A percentile compares a stretch with the other conserved stretches of the same genome.
phyloP scores from a whole-genome alignment of 352 stramenopile genomes.

The Phytophthora melonis region DNA sequence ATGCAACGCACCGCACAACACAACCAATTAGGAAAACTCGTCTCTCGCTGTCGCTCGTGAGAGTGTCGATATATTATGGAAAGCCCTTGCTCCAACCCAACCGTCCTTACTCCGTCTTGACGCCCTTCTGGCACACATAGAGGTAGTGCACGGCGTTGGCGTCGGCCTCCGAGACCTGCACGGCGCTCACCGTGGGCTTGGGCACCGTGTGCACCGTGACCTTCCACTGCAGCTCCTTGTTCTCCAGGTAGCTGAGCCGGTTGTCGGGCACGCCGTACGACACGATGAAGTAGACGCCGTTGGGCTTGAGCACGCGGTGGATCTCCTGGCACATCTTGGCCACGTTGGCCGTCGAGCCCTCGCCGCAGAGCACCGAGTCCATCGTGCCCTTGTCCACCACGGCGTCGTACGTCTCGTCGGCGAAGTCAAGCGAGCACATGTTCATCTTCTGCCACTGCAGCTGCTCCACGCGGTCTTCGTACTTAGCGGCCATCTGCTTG shows the following conservation, averaged over 20 bases:
- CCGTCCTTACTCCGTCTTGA: constrained; percentile 43
- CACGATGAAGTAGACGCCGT: constrained; percentile 95
- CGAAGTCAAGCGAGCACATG: constrained; percentile 93
- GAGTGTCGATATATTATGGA: constrained; percentile 8
- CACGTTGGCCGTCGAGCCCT: constrained; percentile 95
- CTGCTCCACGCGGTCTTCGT: constrained; percentile 91
- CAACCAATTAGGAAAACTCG: not conserved
- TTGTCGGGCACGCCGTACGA: constrained; percentile 97
- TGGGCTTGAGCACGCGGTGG: constrained; percentile 94
- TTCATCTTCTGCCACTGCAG: constrained; percentile 97
- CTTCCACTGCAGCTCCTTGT: constrained; percentile 96
- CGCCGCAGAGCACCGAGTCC: constrained; percentile 96
- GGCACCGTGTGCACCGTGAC: constrained; percentile 96
- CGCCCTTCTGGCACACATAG: constrained; percentile 95
- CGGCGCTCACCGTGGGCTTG: constrained; percentile 95
- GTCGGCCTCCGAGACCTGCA: constrained; percentile 93
- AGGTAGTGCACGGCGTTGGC: constrained; percentile 97
- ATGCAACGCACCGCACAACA: not conserved
- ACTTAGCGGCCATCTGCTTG: constrained; percentile 95
- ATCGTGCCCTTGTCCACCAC: constrained; percentile 97
- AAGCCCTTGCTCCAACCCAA: not conserved
- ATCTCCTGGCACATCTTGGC: constrained; percentile 97
- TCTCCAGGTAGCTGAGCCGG: constrained; percentile 96
- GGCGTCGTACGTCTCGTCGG: constrained; percentile 95
- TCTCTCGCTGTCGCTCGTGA: not conserved